Evolutionary conservation across 148 eudicot species (phyloP), one percentile per base, ranked within the genome.

Genomic region (Fagopyrum homotropicum): DNA sequence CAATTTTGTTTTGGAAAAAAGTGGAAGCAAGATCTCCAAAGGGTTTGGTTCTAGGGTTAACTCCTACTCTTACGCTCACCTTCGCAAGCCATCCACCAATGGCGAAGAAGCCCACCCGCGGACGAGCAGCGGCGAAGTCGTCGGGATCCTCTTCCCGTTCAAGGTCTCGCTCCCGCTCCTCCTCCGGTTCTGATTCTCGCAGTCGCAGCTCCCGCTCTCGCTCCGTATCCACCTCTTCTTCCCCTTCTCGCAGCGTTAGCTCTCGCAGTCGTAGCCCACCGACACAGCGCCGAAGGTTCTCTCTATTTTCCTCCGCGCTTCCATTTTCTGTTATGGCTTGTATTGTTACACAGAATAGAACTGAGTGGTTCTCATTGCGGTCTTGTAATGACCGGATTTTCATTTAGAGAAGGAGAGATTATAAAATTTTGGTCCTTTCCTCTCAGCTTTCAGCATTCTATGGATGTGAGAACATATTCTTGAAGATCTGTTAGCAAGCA

Each of bases 41-140:
- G 30, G 45, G 71, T 17, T 66, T 66, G 17, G 46, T 14, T 12
- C 47, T 66, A 66, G 71, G 71, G 71, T 66, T 66, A 35, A 35
- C 46, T 40, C 4, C 71, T 19, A 35, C 19, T 40, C 71, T 15
- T 4, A 60, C 66, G 63, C 57, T 57, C 63, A 63, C 69, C 46
- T 43, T 66, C n/a, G 17, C 71, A 40, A 66, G 9, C 46, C 71
- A 66, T 40, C 71, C 47, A 35, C 40, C 40, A 1, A 66, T 66
- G 71, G 71, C 71, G 71, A 66, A 66, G 71, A 66, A 66, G 71
- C 47, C 47, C n/a, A 15, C 71, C 47, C 71, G 71, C 7, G 46
- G 71, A 17, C 71, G 71, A 66, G 19, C 71, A 66, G 71, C 71
- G 71, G 71, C 71, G 47, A 40, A 45, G 17, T 64, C 69, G 71